phyloP scores from a whole-genome alignment of 176 grass and related monocot genomes.

The Carex parvula region DNA sequence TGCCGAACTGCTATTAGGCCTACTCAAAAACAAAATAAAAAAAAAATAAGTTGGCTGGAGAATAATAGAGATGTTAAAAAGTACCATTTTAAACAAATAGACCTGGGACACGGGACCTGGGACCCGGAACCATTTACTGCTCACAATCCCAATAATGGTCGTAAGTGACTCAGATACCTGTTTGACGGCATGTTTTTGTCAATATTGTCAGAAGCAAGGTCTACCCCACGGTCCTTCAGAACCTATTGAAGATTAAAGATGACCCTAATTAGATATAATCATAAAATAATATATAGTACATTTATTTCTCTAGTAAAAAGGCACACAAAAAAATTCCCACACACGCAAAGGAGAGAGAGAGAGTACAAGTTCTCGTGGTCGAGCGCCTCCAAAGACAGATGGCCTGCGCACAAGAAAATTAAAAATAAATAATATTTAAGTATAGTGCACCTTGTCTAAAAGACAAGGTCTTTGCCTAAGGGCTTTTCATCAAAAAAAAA shows the following conservation, averaged over 20 bases:
- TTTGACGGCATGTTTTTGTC: constrained; percentile 53
- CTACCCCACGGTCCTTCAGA: constrained; percentile 89
- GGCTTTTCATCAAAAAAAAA: too few relatives aligned
- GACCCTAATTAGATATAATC: not conserved
- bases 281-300: constrained; percentile 10
- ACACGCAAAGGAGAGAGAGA: not conserved
- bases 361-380: constrained; percentile 80
- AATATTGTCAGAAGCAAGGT: constrained; percentile 50
- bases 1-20: constrained; percentile 63
- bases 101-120: not conserved
- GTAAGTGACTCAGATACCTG: constrained; percentile 41
- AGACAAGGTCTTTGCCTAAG: not conserved
- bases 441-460: not conserved
- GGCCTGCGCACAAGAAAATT: constrained; percentile 38
- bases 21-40: constrained; percentile 15
- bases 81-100: constrained; percentile 17
- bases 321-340: constrained; percentile 1
- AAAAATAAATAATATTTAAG: constrained; percentile 32
- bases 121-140: not conserved
- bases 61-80: constrained; percentile 9
- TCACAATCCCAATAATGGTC: not conserved
- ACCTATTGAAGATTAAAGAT: constrained; percentile 42
- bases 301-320: constrained; percentile 12
- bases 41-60: not conserved
- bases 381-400: constrained; percentile 84